A percentile compares a stretch with the other conserved stretches of the same genome.
These are phyloP conservation scores for Fusarium pseudocircinatum DNA, from an alignment of 2,329 filamentous ascomycete genomes.

Conservation along the genomic window DNA sequence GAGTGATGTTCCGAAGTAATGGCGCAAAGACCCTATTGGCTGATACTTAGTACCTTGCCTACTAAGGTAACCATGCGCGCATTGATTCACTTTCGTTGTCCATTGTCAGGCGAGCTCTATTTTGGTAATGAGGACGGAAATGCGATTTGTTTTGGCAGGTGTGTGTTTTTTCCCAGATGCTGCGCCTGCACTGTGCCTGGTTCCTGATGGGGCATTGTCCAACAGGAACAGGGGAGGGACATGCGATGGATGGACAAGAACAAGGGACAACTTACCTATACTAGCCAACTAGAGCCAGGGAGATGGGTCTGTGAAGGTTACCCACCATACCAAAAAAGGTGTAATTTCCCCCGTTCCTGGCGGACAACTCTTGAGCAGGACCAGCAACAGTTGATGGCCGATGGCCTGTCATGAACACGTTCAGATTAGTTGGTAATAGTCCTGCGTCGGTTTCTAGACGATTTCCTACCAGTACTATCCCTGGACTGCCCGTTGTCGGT, in stretches of 20 bases:
- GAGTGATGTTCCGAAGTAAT: constrained; percentile 4
- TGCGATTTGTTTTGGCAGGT: constrained; percentile 29
- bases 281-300: constrained; percentile 8
- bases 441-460: neutral
- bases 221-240: constrained; percentile 10
- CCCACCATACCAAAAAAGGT: constrained; percentile 8
- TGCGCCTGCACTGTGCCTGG: neutral
- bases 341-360: constrained; percentile 32
- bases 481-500: constrained; percentile 24
- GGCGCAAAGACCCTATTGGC: neutral
- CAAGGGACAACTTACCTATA: constrained; percentile 3
- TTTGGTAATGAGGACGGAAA: neutral
- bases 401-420: constrained; percentile 2
- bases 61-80: neutral
- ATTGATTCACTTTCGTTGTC: neutral
- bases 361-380: constrained; percentile 2
- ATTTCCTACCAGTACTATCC: neutral
- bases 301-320: constrained; percentile 10
- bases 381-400: neutral
- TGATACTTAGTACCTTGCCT: neutral
- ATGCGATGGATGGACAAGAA: constrained; percentile 15
- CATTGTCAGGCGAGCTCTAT: neutral
- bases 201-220: constrained; percentile 13
- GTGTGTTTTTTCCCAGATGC: neutral
- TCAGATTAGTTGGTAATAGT: neutral